Base-by-base conservation (phyloP, 768 basidiomycete genomes). In the Royoungia palumana region DNA sequence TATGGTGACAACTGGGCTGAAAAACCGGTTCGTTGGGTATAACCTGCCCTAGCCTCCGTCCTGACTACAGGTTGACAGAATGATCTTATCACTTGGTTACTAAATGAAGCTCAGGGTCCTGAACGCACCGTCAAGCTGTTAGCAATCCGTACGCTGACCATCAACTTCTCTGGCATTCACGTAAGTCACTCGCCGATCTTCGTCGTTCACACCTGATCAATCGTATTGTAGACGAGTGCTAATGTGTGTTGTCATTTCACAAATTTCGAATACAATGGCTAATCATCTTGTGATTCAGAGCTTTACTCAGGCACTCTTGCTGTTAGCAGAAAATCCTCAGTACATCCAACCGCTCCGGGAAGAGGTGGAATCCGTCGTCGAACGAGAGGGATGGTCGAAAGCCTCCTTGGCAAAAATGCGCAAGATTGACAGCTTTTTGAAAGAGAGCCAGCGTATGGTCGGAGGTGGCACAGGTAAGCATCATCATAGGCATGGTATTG, bases 381-480 rank as follows among this genome's bases (percentile, higher is more conserved):
- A 48, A 19, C 34, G 45, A 8, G 51, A 55, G 9, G 54, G 51
- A 30, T 71, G 65, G 59, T 55, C 51, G 3, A 67, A 67, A 41
- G 49, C 41, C 2, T 58, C 58, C 0, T 41, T 71, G 21, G 47
- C 35, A 16, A 64, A 65, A 28, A 60, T 70, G 59, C 56, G 56
- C 55, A 68, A 66, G 53, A 49, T 73, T 7, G 73, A 74, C 47
- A 74, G 71, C 44, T 73, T 75, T 44, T 28, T 75, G 43, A 68
- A 64, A 46, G 73, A 73, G 44, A 61, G 62, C 3, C 61, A 67
- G 44, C 64, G 71, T 3, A 44, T 64, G 13, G 58, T 64, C 21
- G 70, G 68, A 8, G 48, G 65, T 16, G 61, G 47, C 27, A 47
- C 53, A 6, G 25, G 68, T 69, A 46, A 16, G 69, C n/a, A n/a